Percentiles rank a stretch among this genome's conserved stretches.
Conservation (phyloP, 2,329 filamentous ascomycete genomes). For the Rutstroemia sp. region DNA sequence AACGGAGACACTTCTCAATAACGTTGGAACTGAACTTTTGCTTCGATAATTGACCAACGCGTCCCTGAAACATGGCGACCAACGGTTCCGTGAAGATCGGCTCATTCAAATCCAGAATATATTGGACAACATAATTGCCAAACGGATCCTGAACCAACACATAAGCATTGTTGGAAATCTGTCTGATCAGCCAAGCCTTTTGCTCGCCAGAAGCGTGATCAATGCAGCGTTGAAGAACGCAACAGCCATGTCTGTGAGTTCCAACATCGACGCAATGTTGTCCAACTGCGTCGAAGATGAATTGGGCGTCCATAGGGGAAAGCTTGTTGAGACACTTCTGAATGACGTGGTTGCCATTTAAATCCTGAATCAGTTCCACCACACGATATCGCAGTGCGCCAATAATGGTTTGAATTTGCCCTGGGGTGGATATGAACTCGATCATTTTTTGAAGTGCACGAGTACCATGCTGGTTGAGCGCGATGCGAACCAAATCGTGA, state of each 20-base stretch:
- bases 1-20: constrained; percentile 91
- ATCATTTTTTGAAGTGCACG: constrained; percentile 99
- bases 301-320: constrained; percentile 74
- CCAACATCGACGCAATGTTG: constrained; percentile 81
- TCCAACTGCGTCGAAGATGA: constrained; percentile 95
- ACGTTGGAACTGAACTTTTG: constrained; percentile 99
- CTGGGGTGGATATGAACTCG: constrained; percentile 80
- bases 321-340: constrained; percentile 98
- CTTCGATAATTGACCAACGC: constrained; percentile 67
- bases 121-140: constrained; percentile 97
- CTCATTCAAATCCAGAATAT: constrained; percentile 93
- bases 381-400: constrained; percentile 75
- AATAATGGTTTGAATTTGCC: constrained; percentile 84
- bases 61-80: constrained; percentile 69
- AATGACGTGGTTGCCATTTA: constrained; percentile 98
- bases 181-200: constrained; percentile 75
- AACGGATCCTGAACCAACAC: constrained; percentile 92
- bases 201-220: constrained; percentile 90
- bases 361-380: constrained; percentile 89
- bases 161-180: constrained; percentile 85
- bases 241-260: constrained; percentile 96
- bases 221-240: constrained; percentile 95
- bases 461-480: constrained; percentile 94
- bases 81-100: constrained; percentile 81
- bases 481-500: constrained; percentile 82